These are phyloP conservation scores for Daldinia bambusicola DNA, from an alignment of 495 filamentous ascomycete species.

Conservation along the genomic window DNA sequence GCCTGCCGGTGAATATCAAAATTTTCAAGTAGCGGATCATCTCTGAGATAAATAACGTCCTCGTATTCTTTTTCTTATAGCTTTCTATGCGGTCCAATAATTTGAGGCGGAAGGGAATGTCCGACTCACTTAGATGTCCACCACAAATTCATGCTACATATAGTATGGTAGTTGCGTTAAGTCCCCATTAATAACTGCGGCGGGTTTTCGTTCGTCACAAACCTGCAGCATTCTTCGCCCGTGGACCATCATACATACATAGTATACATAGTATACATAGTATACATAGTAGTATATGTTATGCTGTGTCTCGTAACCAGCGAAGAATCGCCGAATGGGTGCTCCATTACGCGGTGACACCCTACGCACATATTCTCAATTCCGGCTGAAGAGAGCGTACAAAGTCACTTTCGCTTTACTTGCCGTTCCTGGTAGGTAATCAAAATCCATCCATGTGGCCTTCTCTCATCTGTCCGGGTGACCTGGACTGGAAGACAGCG, in stretches of 20 bases:
- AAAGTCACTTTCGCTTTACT: constrained; percentile 15
- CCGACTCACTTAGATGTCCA: neutral
- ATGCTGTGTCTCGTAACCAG: constrained; percentile 21
- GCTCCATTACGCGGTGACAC: constrained; percentile 25
- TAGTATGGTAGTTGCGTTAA: neutral
- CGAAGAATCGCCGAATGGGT: constrained; percentile 17
- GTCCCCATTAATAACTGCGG: constrained; percentile 9
- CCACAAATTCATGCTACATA: neutral
- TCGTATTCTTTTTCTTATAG: neutral
- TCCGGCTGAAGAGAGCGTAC: constrained; percentile 36
- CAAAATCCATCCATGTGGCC: constrained; percentile 28
- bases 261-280: too few species aligned
- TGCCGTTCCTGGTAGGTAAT: constrained; percentile 31
- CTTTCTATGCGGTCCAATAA: constrained; percentile 4
- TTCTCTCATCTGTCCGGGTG: constrained; percentile 24
- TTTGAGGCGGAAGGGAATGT: neutral
- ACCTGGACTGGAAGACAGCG: constrained; percentile 7
- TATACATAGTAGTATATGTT: constrained; percentile 3
- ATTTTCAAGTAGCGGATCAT: neutral
- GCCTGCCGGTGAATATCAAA: constrained; percentile 1
- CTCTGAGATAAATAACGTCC: neutral
- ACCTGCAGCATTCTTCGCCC: neutral
- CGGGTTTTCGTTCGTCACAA: neutral
- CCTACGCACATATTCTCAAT: constrained; percentile 26
- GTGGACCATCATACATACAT: neutral